Evolutionary conservation across 2,329 filamentous ascomycete genomes (phyloP).

Genomic region (Pseudonectria buxi): DNA sequence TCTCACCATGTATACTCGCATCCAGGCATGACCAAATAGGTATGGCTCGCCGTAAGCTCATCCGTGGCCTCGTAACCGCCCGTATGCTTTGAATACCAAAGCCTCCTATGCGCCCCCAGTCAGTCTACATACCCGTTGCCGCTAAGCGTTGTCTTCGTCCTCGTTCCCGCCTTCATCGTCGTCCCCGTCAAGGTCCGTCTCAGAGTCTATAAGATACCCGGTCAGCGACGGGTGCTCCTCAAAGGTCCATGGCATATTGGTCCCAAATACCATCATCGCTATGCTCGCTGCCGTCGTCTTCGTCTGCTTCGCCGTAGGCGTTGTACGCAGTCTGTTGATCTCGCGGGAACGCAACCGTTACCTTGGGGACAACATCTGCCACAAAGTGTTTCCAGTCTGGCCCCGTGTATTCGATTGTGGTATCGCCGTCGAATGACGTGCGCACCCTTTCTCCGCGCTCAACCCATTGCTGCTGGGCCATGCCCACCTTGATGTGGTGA

Average conservation of each 20-base stretch:
- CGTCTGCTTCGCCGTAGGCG: constrained; percentile 9
- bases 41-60: no score
- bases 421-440: constrained; percentile 8
- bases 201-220: not conserved
- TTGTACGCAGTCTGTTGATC: constrained; percentile 6
- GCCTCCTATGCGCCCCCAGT: no score
- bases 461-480: constrained; percentile 21
- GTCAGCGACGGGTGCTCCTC: constrained; percentile 11
- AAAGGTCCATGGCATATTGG: constrained; percentile 21
- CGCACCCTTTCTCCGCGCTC: constrained; percentile 4
- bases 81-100: no score
- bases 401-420: constrained; percentile 24
- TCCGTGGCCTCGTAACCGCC: no score
- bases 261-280: constrained; percentile 23
- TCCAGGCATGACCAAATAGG: no score
- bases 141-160: no score
- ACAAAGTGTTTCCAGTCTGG: constrained; percentile 30
- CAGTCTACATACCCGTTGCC: no score
- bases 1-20: no score
- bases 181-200: constrained; percentile 6
- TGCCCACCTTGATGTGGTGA: constrained; percentile 25
- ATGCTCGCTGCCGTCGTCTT: constrained; percentile 11
- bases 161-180: constrained; percentile 3
- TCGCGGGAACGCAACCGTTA: constrained; percentile 8
- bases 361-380: constrained; percentile 19